phyloP scores from a whole-genome alignment of 169 alveolate species.

The Pseudocohnilembus persalinus region DNA sequence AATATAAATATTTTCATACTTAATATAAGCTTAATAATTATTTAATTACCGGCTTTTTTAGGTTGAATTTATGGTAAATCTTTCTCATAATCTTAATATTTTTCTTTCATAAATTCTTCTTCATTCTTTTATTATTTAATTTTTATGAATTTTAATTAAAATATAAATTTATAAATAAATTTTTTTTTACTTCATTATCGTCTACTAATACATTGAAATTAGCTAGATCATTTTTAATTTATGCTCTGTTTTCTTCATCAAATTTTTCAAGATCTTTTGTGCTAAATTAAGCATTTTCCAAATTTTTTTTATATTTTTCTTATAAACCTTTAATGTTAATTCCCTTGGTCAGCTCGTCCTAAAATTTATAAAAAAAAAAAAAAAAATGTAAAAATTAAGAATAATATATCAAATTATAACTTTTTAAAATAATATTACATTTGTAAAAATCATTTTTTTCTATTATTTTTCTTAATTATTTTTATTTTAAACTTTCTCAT shows the following conservation, averaged over 20 bases:
- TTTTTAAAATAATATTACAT: no score
- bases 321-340: no score
- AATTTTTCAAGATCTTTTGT: constrained; percentile 34
- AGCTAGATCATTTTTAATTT: constrained; percentile 27
- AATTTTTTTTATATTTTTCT: background rate
- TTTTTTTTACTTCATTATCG: constrained; percentile 23
- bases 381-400: background rate
- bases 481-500: no score
- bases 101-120: constrained; percentile 34
- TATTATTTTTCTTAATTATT: no score
- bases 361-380: no score
- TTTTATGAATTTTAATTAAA: background rate
- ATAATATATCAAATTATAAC: no score
- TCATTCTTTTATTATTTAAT: constrained; percentile 27
- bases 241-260: constrained; percentile 26
- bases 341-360: background rate
- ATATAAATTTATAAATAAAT: background rate
- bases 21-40: no score
- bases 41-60: background rate
- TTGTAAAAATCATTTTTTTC: background rate
- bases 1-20: background rate
- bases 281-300: background rate
- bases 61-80: constrained; percentile 24
- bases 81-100: constrained; percentile 38
- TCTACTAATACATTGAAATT: constrained; percentile 41